phyloP scores from a whole-genome alignment of 306 rosid species.

The Vicia faba region DNA sequence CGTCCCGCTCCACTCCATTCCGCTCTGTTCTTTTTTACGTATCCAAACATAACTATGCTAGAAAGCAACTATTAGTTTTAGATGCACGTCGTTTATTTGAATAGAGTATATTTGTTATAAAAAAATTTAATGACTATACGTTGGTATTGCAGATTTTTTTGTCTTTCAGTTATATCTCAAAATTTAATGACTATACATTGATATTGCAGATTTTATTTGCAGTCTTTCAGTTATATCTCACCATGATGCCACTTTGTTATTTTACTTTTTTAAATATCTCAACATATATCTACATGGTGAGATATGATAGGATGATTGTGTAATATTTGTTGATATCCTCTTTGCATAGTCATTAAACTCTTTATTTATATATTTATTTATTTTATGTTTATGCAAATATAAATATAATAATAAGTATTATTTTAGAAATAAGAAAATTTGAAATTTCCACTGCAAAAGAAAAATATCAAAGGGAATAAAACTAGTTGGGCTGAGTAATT shows the following conservation, averaged over 20 bases:
- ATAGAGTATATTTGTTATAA: neutral
- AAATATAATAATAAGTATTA: neutral
- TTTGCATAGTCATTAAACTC: neutral
- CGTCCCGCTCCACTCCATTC: no score
- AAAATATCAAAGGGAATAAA: constrained; percentile 41
- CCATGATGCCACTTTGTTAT: neutral
- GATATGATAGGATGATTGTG: neutral
- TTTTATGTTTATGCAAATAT: neutral
- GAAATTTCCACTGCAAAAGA: constrained; percentile 19
- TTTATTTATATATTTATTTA: neutral
- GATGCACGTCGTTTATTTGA: constrained; percentile 17
- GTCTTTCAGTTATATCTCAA: neutral
- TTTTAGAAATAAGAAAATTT: constrained; percentile 11
- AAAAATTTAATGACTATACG: neutral
- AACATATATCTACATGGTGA: neutral
- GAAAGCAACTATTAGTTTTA: constrained; percentile 5
- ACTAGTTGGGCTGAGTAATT: neutral
- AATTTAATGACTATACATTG: neutral
- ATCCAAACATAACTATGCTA: no score
- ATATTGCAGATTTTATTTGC: neutral
- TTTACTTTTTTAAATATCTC: neutral
- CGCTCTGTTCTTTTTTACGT: no score
- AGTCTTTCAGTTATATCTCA: neutral
- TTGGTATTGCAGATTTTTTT: neutral
- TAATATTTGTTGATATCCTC: neutral